These are phyloP conservation scores for Pseudogymnoascus sp. DNA, from an alignment of 2,329 filamentous ascomycete species.

Conservation along the genomic window DNA sequence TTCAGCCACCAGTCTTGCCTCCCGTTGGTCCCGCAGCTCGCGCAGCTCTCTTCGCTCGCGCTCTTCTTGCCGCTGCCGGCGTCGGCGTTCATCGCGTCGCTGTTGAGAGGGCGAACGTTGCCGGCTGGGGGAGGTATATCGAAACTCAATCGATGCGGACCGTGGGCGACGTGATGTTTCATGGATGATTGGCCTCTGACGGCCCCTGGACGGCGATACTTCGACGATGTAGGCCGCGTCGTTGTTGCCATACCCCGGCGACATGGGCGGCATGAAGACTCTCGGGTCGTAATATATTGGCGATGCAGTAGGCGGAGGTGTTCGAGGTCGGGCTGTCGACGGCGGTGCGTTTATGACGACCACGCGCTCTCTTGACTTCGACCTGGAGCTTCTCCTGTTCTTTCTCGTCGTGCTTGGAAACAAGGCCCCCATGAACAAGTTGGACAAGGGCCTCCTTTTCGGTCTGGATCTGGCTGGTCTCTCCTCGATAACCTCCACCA, in stretches of 20 bases:
- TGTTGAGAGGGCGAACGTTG: constrained; percentile 15
- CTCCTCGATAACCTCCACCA: background rate
- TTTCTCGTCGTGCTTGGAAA: background rate
- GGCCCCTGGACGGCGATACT: background rate
- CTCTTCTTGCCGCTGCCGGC: constrained; percentile 8
- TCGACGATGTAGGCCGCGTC: constrained; percentile 10
- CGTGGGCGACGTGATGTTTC: constrained; percentile 9
- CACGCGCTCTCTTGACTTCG: background rate
- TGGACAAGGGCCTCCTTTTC: background rate
- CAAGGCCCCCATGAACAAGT: background rate
- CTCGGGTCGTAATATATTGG: background rate
- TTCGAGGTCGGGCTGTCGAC: constrained; percentile 15
- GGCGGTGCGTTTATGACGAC: constrained; percentile 11
- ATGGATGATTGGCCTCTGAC: background rate
- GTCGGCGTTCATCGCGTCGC: constrained; percentile 14
- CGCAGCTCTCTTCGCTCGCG: constrained; percentile 11
- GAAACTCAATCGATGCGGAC: constrained; percentile 17
- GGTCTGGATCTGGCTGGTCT: background rate
- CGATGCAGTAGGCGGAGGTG: constrained; percentile 20
- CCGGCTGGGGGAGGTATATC: constrained; percentile 19
- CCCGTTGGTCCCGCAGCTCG: constrained; percentile 12
- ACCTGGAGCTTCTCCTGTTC: background rate
- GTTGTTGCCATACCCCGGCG: constrained; percentile 16
- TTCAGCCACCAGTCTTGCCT: constrained; percentile 13
- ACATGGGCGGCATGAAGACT: constrained; percentile 12